phyloP scores from a whole-genome alignment of 129 eudicot species.

The Flaveria brownii region DNA sequence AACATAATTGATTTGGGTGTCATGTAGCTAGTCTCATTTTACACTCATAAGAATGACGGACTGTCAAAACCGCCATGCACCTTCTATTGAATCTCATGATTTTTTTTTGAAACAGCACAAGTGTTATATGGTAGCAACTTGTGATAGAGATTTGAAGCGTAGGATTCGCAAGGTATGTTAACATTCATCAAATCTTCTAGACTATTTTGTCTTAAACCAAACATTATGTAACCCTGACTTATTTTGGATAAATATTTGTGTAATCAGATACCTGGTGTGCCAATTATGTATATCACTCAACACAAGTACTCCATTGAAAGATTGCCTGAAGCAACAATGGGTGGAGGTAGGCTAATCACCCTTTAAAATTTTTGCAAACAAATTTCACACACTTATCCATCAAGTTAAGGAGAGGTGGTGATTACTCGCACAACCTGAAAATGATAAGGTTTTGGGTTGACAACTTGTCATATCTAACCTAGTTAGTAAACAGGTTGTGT shows the following conservation, averaged over 20 bases:
- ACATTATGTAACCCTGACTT: neutral
- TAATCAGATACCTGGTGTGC: constrained; percentile 90
- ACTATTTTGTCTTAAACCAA: neutral
- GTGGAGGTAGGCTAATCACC: constrained; percentile 71
- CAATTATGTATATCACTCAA: constrained; percentile 90
- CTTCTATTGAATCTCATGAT: neutral
- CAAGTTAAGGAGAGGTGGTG: no score
- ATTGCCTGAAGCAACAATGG: constrained; percentile 97
- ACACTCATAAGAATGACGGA: no score
- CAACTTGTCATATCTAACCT: neutral
- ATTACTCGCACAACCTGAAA: no score
- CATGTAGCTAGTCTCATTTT: no score
- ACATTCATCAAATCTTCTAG: neutral
- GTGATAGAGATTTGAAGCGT: constrained; percentile 93
- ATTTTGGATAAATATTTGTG: constrained; percentile 1
- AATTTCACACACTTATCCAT: neutral
- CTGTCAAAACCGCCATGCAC: neutral
- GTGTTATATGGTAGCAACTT: constrained; percentile 97
- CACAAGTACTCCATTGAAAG: constrained; percentile 88
- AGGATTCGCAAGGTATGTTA: constrained; percentile 85
- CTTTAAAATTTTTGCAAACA: neutral
- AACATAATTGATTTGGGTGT: no score
- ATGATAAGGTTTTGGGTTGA: no score
- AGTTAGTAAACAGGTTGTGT: no score
- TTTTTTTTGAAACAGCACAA: constrained; percentile 67